Evolutionary conservation across 169 alveolate species (phyloP).

Genomic region (Theileria luwenshuni): DNA sequence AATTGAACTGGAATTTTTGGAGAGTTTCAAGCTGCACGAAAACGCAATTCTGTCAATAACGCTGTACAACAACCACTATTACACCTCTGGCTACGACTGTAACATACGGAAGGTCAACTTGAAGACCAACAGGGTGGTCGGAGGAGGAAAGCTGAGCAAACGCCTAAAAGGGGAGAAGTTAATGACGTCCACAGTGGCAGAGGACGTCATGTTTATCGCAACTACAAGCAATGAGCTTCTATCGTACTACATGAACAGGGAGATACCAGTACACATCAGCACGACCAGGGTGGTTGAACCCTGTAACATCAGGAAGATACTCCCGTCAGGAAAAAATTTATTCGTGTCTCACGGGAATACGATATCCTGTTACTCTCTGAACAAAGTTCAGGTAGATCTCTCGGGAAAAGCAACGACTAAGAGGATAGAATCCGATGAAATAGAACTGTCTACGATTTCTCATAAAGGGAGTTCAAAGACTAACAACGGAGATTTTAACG

Average conservation of each 20-base stretch:
- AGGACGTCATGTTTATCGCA: conserved; percentile 11
- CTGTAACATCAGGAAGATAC: conserved; percentile 42
- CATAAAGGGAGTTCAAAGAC: background rate
- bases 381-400: conserved; percentile 4
- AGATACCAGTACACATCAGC: conserved; percentile 49
- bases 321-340: conserved; percentile 25
- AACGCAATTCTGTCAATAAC: conserved; percentile 68
- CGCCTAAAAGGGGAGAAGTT: conserved; percentile 74
- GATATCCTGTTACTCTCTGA: conserved; percentile 41
- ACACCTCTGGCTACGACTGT: conserved; percentile 79
- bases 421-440: background rate
- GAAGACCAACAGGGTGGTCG: conserved; percentile 51
- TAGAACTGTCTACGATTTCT: conserved; percentile 19
- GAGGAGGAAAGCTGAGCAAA: conserved; percentile 76
- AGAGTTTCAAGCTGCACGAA: conserved; percentile 63
- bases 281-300: conserved; percentile 42
- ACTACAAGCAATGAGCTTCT: conserved; percentile 42
- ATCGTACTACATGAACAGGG: conserved; percentile 54
- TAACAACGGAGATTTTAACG: background rate
- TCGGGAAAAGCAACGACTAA: background rate
- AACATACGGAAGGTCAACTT: conserved; percentile 63
- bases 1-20: conserved; percentile 47
- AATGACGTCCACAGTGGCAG: conserved; percentile 49
- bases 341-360: conserved; percentile 66
- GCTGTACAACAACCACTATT: conserved; percentile 32